Base-by-base conservation (phyloP, 495 filamentous ascomycete genomes). In the Aspergillus sclerotioniger region DNA sequence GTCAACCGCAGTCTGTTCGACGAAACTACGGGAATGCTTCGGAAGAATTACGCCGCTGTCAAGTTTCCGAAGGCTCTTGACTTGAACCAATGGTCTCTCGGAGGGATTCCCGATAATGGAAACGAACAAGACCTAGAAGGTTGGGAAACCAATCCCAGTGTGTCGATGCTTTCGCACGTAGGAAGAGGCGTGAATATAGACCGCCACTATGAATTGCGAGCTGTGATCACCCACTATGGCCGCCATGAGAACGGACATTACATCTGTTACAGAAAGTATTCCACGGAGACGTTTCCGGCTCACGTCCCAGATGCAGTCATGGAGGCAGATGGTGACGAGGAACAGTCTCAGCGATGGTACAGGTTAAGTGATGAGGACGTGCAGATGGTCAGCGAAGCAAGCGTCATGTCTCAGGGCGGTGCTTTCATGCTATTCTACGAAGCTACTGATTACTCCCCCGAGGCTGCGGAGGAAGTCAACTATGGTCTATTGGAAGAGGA, bases 391-490 rank as follows among this genome's bases (percentile, higher is more conserved):
- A 79, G 80, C 17, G 92, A 96, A 71, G 76, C 81, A 12, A 79
- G 79, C 32, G 92, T 94, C 0, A 79, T 96, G 52, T 76, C 72
- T 2, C 90, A 93, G 63, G 84, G 86, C n/a, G 91, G 89, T 13
- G 93, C 88, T 1, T 98, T 97, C 65, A 97, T 98, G 93, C 79
- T 98, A 8, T 97, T 98, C 72, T 98, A 98, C 64, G 94, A 98
- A 65, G 67, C 69, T 8, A 54, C 77, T 10, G 69, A 72, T 9
- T 8, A 47, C 37, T 3, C 1, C 35, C 20, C 41, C 46, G 5
- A 21, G 9, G 6, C 16, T n/a, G 7, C 29, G 29, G 17, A 47
- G 5, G 17, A 29, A 1, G 50, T 5, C 7, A 32, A 51, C 47
- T 47, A 16, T 16, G 45, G 28, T 25, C 15, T 44, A 31, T n/a